A percentile compares a stretch with the other conserved stretches of the same genome.
These are phyloP conservation scores for Vigna unguiculata DNA, from an alignment of 306 rosid species.

Conservation along the genomic window DNA sequence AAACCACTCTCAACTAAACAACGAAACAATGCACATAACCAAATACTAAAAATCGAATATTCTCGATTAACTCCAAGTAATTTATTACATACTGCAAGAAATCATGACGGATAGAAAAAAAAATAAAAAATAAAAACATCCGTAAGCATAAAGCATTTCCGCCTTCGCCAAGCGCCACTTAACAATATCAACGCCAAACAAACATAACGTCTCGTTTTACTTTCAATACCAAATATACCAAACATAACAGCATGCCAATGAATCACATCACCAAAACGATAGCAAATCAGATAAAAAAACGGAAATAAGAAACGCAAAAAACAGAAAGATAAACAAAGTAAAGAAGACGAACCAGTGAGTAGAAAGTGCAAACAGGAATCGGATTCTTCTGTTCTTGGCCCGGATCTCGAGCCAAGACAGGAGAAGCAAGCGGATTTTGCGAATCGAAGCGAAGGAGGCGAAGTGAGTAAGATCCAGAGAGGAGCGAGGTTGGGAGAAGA, in stretches of 20 bases:
- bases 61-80: not conserved
- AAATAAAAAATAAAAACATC: not conserved
- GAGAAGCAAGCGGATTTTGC: conserved; percentile 50
- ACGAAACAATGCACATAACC: not conserved
- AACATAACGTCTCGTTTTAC: not conserved
- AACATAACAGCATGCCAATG: not conserved
- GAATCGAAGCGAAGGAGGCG: conserved; percentile 30
- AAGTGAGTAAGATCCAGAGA: conserved; percentile 13
- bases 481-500: not conserved
- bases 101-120: not conserved
- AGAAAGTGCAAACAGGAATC: conserved; percentile 53
- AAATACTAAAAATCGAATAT: not conserved
- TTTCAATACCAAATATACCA: not conserved
- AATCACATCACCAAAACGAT: conserved; percentile 2
- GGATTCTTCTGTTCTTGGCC: conserved; percentile 78
- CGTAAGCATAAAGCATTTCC: not conserved
- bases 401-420: conserved; percentile 99
- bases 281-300: not conserved
- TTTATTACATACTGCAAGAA: not conserved
- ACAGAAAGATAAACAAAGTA: not conserved
- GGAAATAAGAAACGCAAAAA: not conserved
- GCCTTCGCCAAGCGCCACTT: not conserved
- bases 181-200: not conserved
- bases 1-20: not conserved
- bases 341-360: conserved; percentile 43